A percentile compares a stretch with the other conserved stretches of the same genome.
phyloP scores from a whole-genome alignment of 768 basidiomycete genomes.

The Lactarius hengduanensis region DNA sequence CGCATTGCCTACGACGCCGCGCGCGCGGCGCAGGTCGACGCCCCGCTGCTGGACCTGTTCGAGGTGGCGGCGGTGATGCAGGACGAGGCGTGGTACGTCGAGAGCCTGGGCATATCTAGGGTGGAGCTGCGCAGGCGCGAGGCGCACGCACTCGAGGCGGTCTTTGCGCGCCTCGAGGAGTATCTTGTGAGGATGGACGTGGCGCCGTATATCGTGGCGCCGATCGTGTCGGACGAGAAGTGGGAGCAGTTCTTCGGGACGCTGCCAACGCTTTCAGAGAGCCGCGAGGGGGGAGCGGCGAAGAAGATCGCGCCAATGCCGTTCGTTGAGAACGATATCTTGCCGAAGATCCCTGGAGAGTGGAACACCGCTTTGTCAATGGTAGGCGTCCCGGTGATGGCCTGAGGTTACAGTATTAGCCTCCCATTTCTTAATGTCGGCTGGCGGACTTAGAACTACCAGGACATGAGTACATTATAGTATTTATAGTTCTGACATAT shows the following conservation, averaged over 20 bases:
- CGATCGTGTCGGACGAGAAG: slow-evolving; percentile 34
- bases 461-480: neutral
- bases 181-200: slow-evolving; percentile 25
- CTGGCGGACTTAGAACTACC: neutral
- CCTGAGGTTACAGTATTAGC: neutral
- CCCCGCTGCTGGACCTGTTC: slow-evolving; percentile 44
- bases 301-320: neutral
- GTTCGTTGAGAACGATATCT: neutral
- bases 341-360: neutral
- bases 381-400: neutral
- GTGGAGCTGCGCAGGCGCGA: slow-evolving; percentile 40
- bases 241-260: slow-evolving; percentile 34
- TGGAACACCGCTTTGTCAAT: neutral
- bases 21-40: slow-evolving; percentile 42
- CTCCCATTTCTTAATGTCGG: neutral
- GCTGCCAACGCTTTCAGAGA: slow-evolving; percentile 18
- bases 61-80: slow-evolving; percentile 20
- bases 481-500: too few species aligned
- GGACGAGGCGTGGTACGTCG: slow-evolving; percentile 60
- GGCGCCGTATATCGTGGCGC: slow-evolving; percentile 25
- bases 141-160: slow-evolving; percentile 30
- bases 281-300: neutral
- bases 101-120: slow-evolving; percentile 48
- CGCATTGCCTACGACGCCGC: slow-evolving; percentile 60
- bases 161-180: slow-evolving; percentile 30